Evolutionary conservation across 148 eudicot species (phyloP).

Genomic region (Arbutus unedo): DNA sequence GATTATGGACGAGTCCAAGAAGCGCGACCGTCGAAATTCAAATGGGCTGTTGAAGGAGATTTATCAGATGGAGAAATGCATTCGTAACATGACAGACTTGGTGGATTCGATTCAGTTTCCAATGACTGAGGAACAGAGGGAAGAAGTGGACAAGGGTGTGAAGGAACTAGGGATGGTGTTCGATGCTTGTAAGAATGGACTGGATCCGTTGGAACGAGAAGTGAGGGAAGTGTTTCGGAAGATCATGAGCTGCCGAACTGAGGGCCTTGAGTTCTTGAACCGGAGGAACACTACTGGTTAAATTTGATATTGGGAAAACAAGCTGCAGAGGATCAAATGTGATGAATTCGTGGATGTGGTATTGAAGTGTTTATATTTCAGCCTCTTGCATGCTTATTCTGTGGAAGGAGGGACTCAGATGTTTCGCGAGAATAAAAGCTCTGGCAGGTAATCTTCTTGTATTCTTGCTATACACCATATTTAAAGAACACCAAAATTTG

Average conservation of each 20-base stretch:
- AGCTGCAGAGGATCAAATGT: conserved; percentile 5
- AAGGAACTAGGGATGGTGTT: conserved; percentile 34
- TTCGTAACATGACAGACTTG: conserved; percentile 47
- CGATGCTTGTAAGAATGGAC: conserved; percentile 39
- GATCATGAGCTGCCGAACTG: conserved; percentile 56
- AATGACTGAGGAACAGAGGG: conserved; percentile 42
- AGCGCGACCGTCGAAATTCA: conserved; percentile 40
- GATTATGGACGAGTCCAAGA: conserved; percentile 55
- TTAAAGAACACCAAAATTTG: neutral
- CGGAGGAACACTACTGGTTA: conserved; percentile 24
- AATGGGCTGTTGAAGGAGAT: conserved; percentile 61
- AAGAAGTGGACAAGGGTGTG: conserved; percentile 39
- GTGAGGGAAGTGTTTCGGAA: conserved; percentile 54
- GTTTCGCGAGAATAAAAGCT: conserved; percentile 1
- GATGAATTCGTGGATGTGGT: neutral
- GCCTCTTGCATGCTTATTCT: neutral
- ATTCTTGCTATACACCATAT: neutral
- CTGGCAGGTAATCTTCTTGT: conserved; percentile 12
- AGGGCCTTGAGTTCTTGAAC: conserved; percentile 49
- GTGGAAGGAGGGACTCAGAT: neutral
- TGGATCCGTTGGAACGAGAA: conserved; percentile 57
- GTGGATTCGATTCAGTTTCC: conserved; percentile 55
- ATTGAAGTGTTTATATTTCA: neutral
- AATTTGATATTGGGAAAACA: neutral
- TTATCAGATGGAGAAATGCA: conserved; percentile 44